Base-by-base conservation (phyloP, 2,329 filamentous ascomycete genomes). In the Dendrostoma leiphaemia region DNA sequence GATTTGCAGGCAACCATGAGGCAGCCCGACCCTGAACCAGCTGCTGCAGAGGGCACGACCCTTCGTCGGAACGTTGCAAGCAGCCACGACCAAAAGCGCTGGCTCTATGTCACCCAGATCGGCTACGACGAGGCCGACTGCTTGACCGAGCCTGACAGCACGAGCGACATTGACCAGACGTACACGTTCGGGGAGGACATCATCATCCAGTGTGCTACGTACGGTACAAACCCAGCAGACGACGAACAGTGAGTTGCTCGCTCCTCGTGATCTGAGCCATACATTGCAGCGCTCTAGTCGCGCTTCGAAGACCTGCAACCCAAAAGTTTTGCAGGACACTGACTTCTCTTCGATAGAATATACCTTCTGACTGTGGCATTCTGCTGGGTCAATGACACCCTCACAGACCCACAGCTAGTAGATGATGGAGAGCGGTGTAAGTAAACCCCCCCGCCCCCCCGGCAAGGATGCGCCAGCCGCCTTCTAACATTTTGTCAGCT, bases 1-100 rank as follows among this genome's bases (percentile, higher is more conserved):
- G 55, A 52, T 48, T 34, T 58, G 56, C 48, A 58, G 38, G 50
- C 48, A 6, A 55, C 49, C 38, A 58, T 58, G 56, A 35, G 56
- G 13, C 43, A 58, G 21, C 52, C 56, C 6, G 56, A 58, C 40
- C 29, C 48, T 4, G 24, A 23, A n/a, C 35, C 48, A 21, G 9
- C 13, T 4, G 23, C 47, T 6, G 24, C 38, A 15, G 21, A 2
- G n/a, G n/a, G 32, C 3, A 21, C 21, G 15, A 26, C 40, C 17
- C 28, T 24, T n/a, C 43, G 23, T 31, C 19, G 32, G n/a, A 21
- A 3, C 26, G 31, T 23, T 19, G 15, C 15, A 5, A 13, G 10
- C 17, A 29, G 8, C 10, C 12, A 28, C 3, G 26, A 6, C 10
- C 15, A 17, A 21, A 54, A 52, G 32, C 51, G 56, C 17, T 58